phyloP scores from a whole-genome alignment of 2,329 filamentous ascomycete genomes.

The Fusarium robinianum region DNA sequence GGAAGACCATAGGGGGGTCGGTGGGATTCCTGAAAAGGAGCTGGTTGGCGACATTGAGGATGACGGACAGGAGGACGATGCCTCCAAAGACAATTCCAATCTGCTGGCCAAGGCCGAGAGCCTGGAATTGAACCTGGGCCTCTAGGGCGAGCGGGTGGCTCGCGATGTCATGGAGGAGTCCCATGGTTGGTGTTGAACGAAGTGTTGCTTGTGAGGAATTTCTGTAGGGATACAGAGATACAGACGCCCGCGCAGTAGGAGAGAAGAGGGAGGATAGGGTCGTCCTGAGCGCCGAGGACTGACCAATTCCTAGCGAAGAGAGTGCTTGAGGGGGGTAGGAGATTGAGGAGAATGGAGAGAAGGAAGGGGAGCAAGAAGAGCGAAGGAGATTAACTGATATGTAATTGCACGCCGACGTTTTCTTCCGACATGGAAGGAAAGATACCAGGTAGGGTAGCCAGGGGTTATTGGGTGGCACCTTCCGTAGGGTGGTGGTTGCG shows the following conservation, averaged over 20 bases:
- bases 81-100: constrained; percentile 49
- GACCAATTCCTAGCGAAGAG: constrained; percentile 22
- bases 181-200: constrained; percentile 49
- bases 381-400: constrained; percentile 41
- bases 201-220: constrained; percentile 2
- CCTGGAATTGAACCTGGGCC: constrained; percentile 53
- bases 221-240: constrained; percentile 1
- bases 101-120: constrained; percentile 54
- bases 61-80: constrained; percentile 60
- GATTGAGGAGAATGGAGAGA: constrained; percentile 20
- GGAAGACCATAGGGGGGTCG: constrained; percentile 80
- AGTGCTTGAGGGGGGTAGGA: constrained; percentile 23
- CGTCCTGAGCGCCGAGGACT: constrained; percentile 16
- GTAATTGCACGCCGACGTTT: constrained; percentile 38
- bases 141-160: constrained; percentile 55
- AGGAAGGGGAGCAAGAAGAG: constrained; percentile 22
- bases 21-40: constrained; percentile 80
- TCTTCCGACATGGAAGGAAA: constrained; percentile 30
- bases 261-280: constrained; percentile 1
- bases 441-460: too few species aligned
- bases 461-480: too few species aligned
- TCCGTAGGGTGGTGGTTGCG: too few species aligned
- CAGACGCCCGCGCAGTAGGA: neutral
- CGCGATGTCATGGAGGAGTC: constrained; percentile 57
- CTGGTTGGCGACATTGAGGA: constrained; percentile 81